Base-by-base conservation (phyloP, 139 green algal species). In the Auxenochlorella pyrenoidosa region DNA sequence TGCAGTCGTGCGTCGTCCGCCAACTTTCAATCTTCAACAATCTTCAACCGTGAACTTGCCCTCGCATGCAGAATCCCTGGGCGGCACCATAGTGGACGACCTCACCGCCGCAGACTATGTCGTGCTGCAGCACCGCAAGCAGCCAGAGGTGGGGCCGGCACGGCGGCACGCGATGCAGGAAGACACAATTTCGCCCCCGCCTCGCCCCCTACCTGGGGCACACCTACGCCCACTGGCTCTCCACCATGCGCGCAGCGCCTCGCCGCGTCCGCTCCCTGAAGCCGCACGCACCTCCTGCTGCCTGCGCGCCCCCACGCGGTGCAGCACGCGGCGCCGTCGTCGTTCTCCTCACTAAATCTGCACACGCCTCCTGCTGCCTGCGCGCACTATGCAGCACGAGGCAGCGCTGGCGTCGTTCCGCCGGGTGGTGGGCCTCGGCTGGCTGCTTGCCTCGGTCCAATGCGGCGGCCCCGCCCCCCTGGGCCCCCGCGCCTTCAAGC, bases 41-140 rank as follows among this genome's bases (percentile, higher is more conserved):
- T 72, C 30, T 73, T 41, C 32, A 72, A 8, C 10, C 16, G 32
- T 34, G 2, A 41, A 10, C 8, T 21, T 38, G 12, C 12, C 12
- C 34, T 32, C 34, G 44, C n/a, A 2, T 28, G 68, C 68, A 30
- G 68, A 32, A 43, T 38, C 38, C 28, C 68, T 43, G n/a, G 75
- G 75, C 18, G 75, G 43, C 75, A 59, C 44, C 30, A 10, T 59
- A 15, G 24, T 47, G 24, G 18, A 63, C 13, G 75, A 81, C 28
- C 26, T 81, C 24, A 32, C 38, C 0, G 44, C 47, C 8, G 75
- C 75, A 2, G 75, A 81, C 75, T 59, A 63, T 26, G 59, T 47
- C 51, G 43, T 81, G 75, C 75, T 81, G 75, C 75, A 81, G 75
- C 75, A 81, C 75, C 75, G 75, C 43, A 59, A 59, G 30, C 75